phyloP scores from a whole-genome alignment of 2,329 filamentous ascomycete genomes.

The Arthrobotrys iridis region DNA sequence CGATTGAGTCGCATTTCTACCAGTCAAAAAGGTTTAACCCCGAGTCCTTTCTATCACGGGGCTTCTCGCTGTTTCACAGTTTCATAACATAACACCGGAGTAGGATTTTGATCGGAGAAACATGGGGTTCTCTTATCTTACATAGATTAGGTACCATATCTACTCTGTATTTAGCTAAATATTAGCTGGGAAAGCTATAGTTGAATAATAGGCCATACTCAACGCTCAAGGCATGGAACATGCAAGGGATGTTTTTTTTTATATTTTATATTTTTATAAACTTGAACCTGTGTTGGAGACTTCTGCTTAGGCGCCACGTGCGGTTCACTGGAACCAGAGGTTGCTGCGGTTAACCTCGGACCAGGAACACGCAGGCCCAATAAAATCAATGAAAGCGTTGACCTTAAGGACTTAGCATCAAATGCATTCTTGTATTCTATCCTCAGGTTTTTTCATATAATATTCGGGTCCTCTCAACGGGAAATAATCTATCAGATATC shows the following conservation, averaged over 20 bases:
- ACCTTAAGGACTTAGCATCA: too few relatives aligned
- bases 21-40: too few relatives aligned
- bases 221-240: too few relatives aligned
- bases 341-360: slow-evolving; percentile 17
- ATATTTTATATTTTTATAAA: too few relatives aligned
- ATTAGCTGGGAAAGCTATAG: too few relatives aligned
- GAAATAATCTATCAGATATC: neutral
- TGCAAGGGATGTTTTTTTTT: too few relatives aligned
- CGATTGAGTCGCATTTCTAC: neutral
- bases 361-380: neutral
- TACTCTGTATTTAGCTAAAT: too few relatives aligned
- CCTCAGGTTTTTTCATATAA: neutral
- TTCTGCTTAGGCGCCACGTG: neutral
- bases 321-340: neutral
- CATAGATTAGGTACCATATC: too few relatives aligned
- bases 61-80: neutral
- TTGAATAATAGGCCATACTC: too few relatives aligned
- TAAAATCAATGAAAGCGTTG: neutral
- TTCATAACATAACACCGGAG: neutral
- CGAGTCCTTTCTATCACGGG: too few relatives aligned
- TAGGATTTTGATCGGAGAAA: neutral
- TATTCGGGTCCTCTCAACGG: neutral
- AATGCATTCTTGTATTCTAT: neutral
- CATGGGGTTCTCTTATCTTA: neutral
- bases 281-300: neutral